These are phyloP conservation scores for Monilinia laxa DNA, from an alignment of 2,329 filamentous ascomycete species.

Conservation along the genomic window DNA sequence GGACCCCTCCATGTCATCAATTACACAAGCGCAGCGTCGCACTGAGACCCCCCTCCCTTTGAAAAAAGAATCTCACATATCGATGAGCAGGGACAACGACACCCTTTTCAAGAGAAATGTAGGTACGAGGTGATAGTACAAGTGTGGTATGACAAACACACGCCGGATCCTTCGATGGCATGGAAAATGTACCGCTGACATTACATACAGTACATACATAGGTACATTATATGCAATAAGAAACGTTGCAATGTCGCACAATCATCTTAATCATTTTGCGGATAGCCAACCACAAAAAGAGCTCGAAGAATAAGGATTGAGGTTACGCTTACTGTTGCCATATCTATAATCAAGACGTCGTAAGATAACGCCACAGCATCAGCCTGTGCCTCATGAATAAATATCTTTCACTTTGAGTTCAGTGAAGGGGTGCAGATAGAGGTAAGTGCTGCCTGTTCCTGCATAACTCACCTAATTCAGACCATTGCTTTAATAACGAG, in stretches of 20 bases:
- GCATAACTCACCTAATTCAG: conserved; percentile 14
- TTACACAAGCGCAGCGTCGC: conserved; percentile 12
- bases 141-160: neutral
- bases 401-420: neutral
- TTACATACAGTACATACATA: neutral
- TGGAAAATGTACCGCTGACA: conserved; percentile 17
- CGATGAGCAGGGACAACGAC: neutral
- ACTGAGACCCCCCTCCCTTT: neutral
- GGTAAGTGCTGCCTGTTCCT: conserved; percentile 2
- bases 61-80: neutral
- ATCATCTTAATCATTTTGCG: neutral
- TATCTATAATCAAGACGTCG: conserved; percentile 25
- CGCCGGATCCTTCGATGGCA: conserved; percentile 14
- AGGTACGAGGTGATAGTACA: neutral
- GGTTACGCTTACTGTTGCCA: conserved; percentile 29
- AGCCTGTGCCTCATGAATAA: conserved; percentile 22
- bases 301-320: neutral
- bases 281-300: neutral
- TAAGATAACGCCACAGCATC: conserved; percentile 21
- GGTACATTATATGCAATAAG: neutral
- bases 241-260: conserved; percentile 7
- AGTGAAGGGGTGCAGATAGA: neutral
- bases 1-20: conserved; percentile 17
- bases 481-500: neutral
- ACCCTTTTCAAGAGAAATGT: neutral